A percentile compares a stretch with the other conserved stretches of the same genome.
phyloP scores from a whole-genome alignment of 768 basidiomycete genomes.

The Mycena sanguinolenta region DNA sequence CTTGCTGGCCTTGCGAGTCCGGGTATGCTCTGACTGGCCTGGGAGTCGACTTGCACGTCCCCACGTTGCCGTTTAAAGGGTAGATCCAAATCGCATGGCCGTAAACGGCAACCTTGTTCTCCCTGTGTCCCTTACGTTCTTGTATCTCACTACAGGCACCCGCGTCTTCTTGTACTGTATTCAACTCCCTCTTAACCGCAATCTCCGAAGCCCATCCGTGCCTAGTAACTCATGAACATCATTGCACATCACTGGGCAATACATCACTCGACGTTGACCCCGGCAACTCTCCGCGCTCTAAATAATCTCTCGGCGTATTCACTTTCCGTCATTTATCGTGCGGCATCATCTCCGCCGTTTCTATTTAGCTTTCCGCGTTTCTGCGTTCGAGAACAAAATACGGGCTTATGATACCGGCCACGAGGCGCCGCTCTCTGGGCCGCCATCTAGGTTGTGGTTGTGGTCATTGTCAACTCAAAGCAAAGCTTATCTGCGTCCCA shows the following conservation, averaged over 20 bases:
- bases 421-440: constrained; percentile 36
- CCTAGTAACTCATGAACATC: background rate
- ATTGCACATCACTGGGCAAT: too few relatives aligned
- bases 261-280: background rate
- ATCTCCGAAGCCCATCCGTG: constrained; percentile 7
- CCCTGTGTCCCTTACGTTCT: constrained; percentile 1
- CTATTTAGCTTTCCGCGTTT: constrained; percentile 29
- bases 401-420: constrained; percentile 12
- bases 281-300: background rate
- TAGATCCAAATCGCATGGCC: constrained; percentile 8
- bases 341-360: background rate
- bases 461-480: background rate
- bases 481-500: constrained; percentile 27
- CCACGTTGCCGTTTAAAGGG: constrained; percentile 12
- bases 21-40: background rate
- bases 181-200: background rate
- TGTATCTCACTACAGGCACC: background rate
- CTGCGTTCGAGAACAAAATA: background rate
- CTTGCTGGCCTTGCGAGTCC: background rate
- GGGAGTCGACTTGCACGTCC: background rate
- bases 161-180: constrained; percentile 8
- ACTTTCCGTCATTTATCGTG: background rate
- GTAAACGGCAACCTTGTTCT: constrained; percentile 19
- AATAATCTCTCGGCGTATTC: background rate
- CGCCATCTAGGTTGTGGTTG: background rate